Base-by-base conservation (phyloP, 345 rosid species). In the Camelina neglecta region DNA sequence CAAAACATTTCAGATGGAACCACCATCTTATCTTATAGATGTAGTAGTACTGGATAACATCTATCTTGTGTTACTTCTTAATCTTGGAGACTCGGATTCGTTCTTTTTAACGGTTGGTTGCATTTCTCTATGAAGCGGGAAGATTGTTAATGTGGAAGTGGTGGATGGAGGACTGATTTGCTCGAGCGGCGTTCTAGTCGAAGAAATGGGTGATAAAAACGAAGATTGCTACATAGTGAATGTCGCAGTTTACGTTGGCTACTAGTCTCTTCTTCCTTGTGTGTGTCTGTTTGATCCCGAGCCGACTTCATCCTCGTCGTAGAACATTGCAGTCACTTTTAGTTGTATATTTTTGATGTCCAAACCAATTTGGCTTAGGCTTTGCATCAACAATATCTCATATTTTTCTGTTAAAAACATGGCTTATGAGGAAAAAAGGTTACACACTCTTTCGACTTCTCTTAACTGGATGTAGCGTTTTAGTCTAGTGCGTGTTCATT, bases 151-250 rank as follows among this genome's bases (percentile, higher is more conserved):
- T 29, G 83, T 91, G 70, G 90, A 90, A 72, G 94, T 91, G 39
- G 96, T 90, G 44, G 96, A 92, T 65, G 92, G 98, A 68, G 95
- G 97, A 75, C 76, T 92, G 65, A 84, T 94, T 65, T 90, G 96
- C 86, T 92, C 97, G 7, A 92, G 96, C 12, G 93, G 92, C 20
- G 95, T 86, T 29, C 68, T 18, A 50, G 90, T 92, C 58, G 97
- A 92, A 83, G 96, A 92, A 81, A 89, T 90, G 96, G 93, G 96
- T 64, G 98, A 92, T 74, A 89, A 82, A 81, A 92, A 84, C 49
- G 96, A 90, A 26, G 93, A 90, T 45, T 92, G 96, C 82, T 94
- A 90, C 88, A 85, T 92, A 35, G 95, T 92, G 58, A 93, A 90
- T 77, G 94, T 86, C 29, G 96, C 98, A 0, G 93, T 93, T 48